Evolutionary conservation across 2,329 filamentous ascomycete species (phyloP), one percentile per base, ranked within the genome.

Genomic region (Fusarium hostae): DNA sequence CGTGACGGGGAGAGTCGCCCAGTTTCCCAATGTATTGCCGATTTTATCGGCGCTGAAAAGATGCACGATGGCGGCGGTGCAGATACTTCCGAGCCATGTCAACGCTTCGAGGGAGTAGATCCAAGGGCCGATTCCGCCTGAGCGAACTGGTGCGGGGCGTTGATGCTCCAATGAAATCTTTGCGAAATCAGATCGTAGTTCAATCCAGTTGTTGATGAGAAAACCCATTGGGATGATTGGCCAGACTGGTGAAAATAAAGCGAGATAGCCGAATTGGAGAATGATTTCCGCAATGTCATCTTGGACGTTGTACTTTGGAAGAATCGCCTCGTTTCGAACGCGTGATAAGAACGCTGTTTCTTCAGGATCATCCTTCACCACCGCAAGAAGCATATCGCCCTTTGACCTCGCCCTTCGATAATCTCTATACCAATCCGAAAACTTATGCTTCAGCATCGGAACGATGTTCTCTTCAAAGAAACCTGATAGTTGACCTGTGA

Each of bases 161-260:
- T 91, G 90, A 82, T 91, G 92, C 76, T 94, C 91, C 28, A 90
- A 84, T 69, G 90, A 92, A 60, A 94, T 92, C 76, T 94, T 94
- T 81, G 92, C 87, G 48, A 93, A 92, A 75, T 94, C 92, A 5
- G 91, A 91, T 13, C 92, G 90, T 13, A 94, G 85, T 79, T 94
- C 92, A 61, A 94, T 83, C 91, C 91, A 93, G 81, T 94, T 91
- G 80, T 94, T 94, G 77, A 93, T 81, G 18, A 94, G 82, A 78
- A 94, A 94, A 0, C 90, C 91, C 26, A 93, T 83, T 0, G 90
- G 88, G 1, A 92, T 92, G 3, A 94, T 83, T 0, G 92, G 92
- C 92, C 92, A 94, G 34, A 93, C 90, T 1, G 92, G 90, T 2
- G 89, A 91, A 79, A 94, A 94, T 8, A 94, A 83, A 0, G 90